A percentile compares a stretch with the other conserved stretches of the same genome.
Conservation (phyloP, 2,329 filamentous ascomycete genomes). For the Endoconidiophora polonica region DNA sequence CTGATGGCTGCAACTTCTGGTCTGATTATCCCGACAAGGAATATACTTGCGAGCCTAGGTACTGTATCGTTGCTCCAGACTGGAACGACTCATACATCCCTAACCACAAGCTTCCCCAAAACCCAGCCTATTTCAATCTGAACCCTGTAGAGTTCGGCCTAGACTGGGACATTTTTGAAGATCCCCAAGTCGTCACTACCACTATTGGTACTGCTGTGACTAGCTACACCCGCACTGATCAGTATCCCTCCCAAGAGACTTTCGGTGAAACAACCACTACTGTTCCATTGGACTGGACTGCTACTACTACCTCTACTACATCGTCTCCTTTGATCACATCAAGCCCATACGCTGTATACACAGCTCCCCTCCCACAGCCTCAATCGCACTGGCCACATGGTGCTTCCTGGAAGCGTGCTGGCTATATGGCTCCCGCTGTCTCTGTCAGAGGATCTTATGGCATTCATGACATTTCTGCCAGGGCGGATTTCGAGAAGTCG, state of each 20-base stretch:
- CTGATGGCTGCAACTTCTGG: constrained; percentile 33
- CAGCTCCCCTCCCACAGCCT: background rate
- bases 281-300: background rate
- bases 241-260: constrained; percentile 32
- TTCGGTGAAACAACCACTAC: too few relatives aligned
- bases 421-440: too few relatives aligned
- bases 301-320: background rate
- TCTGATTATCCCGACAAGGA: constrained; percentile 27
- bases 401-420: too few relatives aligned
- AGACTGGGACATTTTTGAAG: constrained; percentile 42
- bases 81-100: constrained; percentile 15
- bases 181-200: constrained; percentile 24
- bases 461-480: too few relatives aligned
- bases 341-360: background rate
- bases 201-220: constrained; percentile 20
- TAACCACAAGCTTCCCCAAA: constrained; percentile 14
- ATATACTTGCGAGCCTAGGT: constrained; percentile 29
- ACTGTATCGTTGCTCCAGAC: constrained; percentile 28
- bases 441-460: too few relatives aligned
- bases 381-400: background rate
- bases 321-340: background rate
- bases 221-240: constrained; percentile 34
- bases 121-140: constrained; percentile 46
- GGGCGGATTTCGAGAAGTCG: too few relatives aligned
- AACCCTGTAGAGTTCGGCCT: constrained; percentile 44